Evolutionary conservation across 345 rosid species (phyloP), one percentile per base, ranked within the genome.

Genomic region (Euphorbia pulcherrima): DNA sequence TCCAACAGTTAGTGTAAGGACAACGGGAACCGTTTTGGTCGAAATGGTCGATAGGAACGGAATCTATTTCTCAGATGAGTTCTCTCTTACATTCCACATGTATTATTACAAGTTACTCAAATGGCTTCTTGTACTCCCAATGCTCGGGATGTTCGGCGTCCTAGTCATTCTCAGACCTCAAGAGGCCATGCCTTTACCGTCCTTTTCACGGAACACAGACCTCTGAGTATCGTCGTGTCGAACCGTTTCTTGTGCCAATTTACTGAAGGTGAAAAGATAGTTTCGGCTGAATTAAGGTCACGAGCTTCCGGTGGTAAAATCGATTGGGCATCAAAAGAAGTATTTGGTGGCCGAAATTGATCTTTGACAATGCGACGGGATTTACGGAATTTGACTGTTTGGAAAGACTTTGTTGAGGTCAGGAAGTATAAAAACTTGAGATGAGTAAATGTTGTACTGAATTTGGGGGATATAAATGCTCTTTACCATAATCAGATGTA

Each of bases 31-130:
- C 1, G 94, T 95, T 55, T 44, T 90, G 72, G 99, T 95, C 72
- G 97, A 95, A 85, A 90, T 95, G 97, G 90, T 84, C 26, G 98
- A 95, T 84, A 92, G 77, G 85, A 92, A 92, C 64, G 92, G 97
- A 33, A 70, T 95, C 62, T 80, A 90, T 75, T 95, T 92, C 93
- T 86, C 97, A 23, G 99, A 95, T 41, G 97, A 92, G 40, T 95
- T 95, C 84, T 90, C 98, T 41, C 80, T 95, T 46, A 95, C 99
- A 24, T 95, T 95, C 86, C 99, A 95, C 64, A 88, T 95, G 98
- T 79, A 92, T 78, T 95, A 92, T 81, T 90, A 95, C 74, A 95
- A 85, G 81, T 86, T 95, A 57, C 91, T 92, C 35, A 95, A 95
- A 81, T 95, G 99, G 98, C 92, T 92, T 46, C 89, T 95, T 16